Percentiles rank a stretch among this genome's conserved stretches.
Evolutionary conservation across 129 eudicot species (phyloP).

Genomic region (Ambrosia trifida): DNA sequence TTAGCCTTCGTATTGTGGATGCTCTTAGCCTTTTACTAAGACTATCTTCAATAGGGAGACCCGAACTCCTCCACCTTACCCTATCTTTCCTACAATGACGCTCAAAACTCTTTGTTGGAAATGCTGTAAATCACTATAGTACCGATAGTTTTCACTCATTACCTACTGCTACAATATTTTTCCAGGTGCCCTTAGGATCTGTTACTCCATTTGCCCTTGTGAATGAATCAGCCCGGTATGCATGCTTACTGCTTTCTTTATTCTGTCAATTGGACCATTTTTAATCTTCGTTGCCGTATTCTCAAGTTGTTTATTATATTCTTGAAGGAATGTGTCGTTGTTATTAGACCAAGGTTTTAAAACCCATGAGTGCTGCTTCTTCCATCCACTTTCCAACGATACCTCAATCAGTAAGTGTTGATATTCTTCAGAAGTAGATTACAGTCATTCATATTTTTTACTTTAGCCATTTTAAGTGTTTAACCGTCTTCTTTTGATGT

Average conservation of each 20-base stretch:
- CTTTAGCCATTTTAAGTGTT: not conserved
- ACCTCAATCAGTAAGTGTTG: slow-evolving; percentile 64
- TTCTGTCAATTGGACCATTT: not conserved
- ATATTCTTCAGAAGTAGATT: not conserved
- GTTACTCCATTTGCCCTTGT: slow-evolving; percentile 94
- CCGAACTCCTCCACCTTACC: too few species aligned
- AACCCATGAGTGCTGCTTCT: slow-evolving; percentile 71
- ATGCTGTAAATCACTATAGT: not conserved
- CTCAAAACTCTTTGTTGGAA: too few species aligned
- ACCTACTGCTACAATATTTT: slow-evolving; percentile 16
- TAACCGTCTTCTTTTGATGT: slow-evolving; percentile 1
- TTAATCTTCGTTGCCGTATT: not conserved
- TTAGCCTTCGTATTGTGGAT: too few species aligned
- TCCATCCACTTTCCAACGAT: slow-evolving; percentile 95
- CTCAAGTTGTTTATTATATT: slow-evolving; percentile 10
- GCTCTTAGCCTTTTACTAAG: not conserved
- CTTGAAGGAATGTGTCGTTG: slow-evolving; percentile 74
- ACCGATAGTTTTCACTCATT: slow-evolving; percentile 14
- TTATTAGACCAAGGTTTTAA: slow-evolving; percentile 79
- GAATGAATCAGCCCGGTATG: slow-evolving; percentile 90
- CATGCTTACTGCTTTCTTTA: slow-evolving; percentile 28
- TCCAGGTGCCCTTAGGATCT: slow-evolving; percentile 84
- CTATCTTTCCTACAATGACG: too few species aligned
- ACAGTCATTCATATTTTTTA: not conserved
- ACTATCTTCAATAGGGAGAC: too few species aligned